These are phyloP conservation scores for Boletus tylopilopsis DNA, from an alignment of 768 basidiomycete genomes.

Conservation along the genomic window DNA sequence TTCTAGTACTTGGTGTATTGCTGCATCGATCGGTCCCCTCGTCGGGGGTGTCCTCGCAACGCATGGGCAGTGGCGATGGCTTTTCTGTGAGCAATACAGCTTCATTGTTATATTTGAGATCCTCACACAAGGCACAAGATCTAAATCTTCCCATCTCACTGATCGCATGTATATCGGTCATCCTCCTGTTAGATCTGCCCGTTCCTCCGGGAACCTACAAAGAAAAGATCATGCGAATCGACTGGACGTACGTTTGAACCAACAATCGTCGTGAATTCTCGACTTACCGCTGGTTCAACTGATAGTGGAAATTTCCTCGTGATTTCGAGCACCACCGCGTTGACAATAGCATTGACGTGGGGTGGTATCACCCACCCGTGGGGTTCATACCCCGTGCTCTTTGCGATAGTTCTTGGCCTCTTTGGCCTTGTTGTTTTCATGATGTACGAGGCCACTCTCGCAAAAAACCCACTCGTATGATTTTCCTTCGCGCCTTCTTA, in stretches of 20 bases:
- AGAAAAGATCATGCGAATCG: slow-evolving; percentile 37
- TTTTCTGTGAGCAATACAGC: slow-evolving; percentile 32
- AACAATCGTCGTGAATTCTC: too few species aligned
- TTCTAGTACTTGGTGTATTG: slow-evolving; percentile 34
- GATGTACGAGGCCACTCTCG: slow-evolving; percentile 34
- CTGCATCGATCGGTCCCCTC: slow-evolving; percentile 33
- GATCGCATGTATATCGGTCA: slow-evolving; percentile 26
- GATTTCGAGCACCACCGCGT: slow-evolving; percentile 32
- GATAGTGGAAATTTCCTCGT: slow-evolving; percentile 41
- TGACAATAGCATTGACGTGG: slow-evolving; percentile 44
- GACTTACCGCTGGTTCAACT: neutral
- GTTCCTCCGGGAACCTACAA: slow-evolving; percentile 31
- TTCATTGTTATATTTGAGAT: neutral
- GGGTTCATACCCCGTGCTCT: slow-evolving; percentile 36
- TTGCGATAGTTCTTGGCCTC: slow-evolving; percentile 41
- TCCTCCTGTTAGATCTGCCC: slow-evolving; percentile 32
- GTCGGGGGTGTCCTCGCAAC: slow-evolving; percentile 35
- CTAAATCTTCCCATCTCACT: slow-evolving; percentile 39
- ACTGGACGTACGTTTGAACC: slow-evolving; percentile 38
- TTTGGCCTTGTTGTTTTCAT: slow-evolving; percentile 37
- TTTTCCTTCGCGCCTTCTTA: neutral
- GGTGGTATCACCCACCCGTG: slow-evolving; percentile 44
- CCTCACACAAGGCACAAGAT: slow-evolving; percentile 20
- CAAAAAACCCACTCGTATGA: slow-evolving; percentile 31
- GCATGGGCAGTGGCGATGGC: slow-evolving; percentile 36